A percentile compares a stretch with the other conserved stretches of the same genome.
Evolutionary conservation across 129 eudicot genomes (phyloP).

Genomic region (Deinandra increscens): DNA sequence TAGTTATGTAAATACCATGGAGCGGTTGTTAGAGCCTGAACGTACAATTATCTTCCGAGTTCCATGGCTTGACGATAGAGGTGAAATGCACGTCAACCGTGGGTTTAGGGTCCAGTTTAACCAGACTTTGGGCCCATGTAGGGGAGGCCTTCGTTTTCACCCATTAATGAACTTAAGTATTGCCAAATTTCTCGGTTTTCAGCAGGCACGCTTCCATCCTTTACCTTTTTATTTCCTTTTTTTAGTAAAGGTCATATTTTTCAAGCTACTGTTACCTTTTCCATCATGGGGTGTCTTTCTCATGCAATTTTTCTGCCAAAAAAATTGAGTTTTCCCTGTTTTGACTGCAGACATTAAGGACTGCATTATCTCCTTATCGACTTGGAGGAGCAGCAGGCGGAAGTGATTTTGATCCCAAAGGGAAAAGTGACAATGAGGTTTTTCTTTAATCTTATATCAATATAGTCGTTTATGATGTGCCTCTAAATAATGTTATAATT

Average conservation of each 20-base stretch:
- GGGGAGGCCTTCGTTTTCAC: slow-evolving; percentile 97
- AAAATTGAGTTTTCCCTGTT: background rate
- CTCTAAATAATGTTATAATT: background rate
- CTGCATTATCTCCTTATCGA: slow-evolving; percentile 92
- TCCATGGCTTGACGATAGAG: slow-evolving; percentile 98
- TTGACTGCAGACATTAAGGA: slow-evolving; percentile 67
- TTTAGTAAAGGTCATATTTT: background rate
- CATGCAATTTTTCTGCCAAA: background rate
- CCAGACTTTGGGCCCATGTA: slow-evolving; percentile 93
- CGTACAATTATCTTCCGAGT: slow-evolving; percentile 84
- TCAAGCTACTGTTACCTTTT: background rate
- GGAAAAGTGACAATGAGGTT: slow-evolving; percentile 96
- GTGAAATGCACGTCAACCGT: slow-evolving; percentile 93
- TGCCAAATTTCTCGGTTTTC: slow-evolving; percentile 91
- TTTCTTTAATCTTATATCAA: background rate
- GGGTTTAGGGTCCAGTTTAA: slow-evolving; percentile 91
- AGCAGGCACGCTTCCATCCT: slow-evolving; percentile 59
- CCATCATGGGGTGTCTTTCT: background rate
- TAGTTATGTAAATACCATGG: slow-evolving; percentile 94
- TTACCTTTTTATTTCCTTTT: slow-evolving; percentile 1
- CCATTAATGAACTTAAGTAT: slow-evolving; percentile 91
- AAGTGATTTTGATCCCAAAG: slow-evolving; percentile 96
- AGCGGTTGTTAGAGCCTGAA: slow-evolving; percentile 95
- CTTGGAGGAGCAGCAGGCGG: slow-evolving; percentile 99
- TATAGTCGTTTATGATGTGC: slow-evolving; percentile 5